phyloP scores from a whole-genome alignment of 2,329 filamentous ascomycete species.

The Mollisia scopiformis region DNA sequence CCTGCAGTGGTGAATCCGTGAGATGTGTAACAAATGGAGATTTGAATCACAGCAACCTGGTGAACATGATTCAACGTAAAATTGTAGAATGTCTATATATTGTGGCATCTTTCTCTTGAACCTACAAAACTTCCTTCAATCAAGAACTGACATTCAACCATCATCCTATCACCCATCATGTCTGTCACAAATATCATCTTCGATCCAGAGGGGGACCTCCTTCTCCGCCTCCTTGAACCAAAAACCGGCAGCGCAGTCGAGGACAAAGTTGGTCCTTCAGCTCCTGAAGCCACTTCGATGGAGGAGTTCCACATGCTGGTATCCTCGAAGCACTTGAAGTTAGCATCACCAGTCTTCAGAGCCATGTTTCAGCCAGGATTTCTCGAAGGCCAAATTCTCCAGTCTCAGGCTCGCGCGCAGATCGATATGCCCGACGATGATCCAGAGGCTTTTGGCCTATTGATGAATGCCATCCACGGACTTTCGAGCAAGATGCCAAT shows the following conservation, averaged over 20 bases:
- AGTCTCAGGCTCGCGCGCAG: conserved; percentile 13
- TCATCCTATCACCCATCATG: no score
- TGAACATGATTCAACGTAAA: no score
- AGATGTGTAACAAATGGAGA: no score
- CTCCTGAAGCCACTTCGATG: background rate
- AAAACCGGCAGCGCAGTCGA: background rate
- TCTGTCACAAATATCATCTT: conserved; percentile 2
- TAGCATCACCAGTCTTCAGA: conserved; percentile 32
- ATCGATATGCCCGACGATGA: conserved; percentile 33
- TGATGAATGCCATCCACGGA: background rate
- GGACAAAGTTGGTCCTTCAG: background rate
- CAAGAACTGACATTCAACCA: no score
- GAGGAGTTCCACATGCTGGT: conserved; percentile 17
- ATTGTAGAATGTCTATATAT: no score
- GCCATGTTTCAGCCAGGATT: conserved; percentile 27
- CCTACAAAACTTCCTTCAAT: no score
- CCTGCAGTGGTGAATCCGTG: no score
- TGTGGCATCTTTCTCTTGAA: no score
- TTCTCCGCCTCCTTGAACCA: conserved; percentile 5
- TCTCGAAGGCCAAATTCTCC: conserved; percentile 23
- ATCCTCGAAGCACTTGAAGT: conserved; percentile 23
- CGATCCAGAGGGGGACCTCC: conserved; percentile 18
- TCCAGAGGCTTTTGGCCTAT: background rate
- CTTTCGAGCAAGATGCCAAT: background rate
- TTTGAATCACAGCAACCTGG: no score